Percentiles rank a stretch among this genome's conserved stretches.
These are phyloP conservation scores for Amesomyces nigricolor DNA, from an alignment of 2,329 filamentous ascomycete genomes.

Conservation along the genomic window DNA sequence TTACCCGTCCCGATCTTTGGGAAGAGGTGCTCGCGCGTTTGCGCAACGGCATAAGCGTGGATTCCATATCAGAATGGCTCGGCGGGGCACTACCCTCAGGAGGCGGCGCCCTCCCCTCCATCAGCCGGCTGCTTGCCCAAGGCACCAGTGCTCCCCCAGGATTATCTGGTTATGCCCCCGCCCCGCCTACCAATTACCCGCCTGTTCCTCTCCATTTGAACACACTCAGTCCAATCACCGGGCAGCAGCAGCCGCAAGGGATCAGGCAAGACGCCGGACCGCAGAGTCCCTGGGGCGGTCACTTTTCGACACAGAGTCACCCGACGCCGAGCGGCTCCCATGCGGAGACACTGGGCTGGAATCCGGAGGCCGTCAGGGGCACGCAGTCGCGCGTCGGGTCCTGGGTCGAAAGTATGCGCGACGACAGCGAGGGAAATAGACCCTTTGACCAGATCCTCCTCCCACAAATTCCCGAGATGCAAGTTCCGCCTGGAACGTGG, in stretches of 20 bases:
- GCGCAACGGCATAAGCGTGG: conserved; percentile 48
- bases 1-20: conserved; percentile 46
- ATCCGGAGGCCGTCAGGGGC: conserved; percentile 32
- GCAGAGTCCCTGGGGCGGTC: conserved; percentile 42
- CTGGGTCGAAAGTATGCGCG: conserved; percentile 42
- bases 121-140: conserved; percentile 29
- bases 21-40: conserved; percentile 51
- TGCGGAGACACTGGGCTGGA: conserved; percentile 44
- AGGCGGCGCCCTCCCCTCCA: conserved; percentile 29
- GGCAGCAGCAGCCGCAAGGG: conserved; percentile 32
- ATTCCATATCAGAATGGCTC: conserved; percentile 53
- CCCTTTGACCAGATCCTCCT: conserved; percentile 46
- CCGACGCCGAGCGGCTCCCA: conserved; percentile 45
- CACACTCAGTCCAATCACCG: conserved; percentile 30
- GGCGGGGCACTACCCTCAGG: conserved; percentile 31
- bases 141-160: conserved; percentile 28
- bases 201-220: conserved; percentile 31
- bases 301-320: conserved; percentile 43
- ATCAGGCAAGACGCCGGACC: conserved; percentile 38
- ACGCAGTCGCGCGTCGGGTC: conserved; percentile 44
- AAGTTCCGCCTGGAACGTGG: conserved; percentile 46
- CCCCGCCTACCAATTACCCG: conserved; percentile 28
- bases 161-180: conserved; percentile 29
- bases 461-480: conserved; percentile 41
- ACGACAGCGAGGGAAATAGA: conserved; percentile 31